Percentiles rank a stretch among this genome's conserved stretches.
phyloP scores from a whole-genome alignment of 306 rosid species.

The Casuarina cunninghamiana region DNA sequence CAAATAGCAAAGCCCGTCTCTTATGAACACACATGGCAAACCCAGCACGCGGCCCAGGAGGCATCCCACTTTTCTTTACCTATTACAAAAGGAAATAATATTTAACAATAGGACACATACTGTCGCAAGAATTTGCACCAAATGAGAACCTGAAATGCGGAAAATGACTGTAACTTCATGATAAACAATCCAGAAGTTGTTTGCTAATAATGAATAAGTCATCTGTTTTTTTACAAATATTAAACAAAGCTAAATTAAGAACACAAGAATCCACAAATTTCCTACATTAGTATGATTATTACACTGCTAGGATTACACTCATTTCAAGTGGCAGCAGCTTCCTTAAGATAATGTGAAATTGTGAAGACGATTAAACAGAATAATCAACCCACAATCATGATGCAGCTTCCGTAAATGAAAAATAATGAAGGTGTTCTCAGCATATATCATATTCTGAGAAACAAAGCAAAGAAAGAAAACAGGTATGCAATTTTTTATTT shows the following conservation, averaged over 20 bases:
- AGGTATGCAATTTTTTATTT: neutral
- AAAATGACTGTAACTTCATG: neutral
- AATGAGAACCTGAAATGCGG: neutral
- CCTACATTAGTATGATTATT: neutral
- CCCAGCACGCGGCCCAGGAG: constrained; percentile 98
- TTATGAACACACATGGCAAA: constrained; percentile 94
- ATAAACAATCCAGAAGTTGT: neutral
- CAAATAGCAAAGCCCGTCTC: constrained; percentile 85
- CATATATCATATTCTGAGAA: neutral
- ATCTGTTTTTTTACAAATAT: neutral
- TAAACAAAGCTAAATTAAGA: neutral
- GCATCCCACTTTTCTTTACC: constrained; percentile 99
- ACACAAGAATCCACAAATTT: neutral
- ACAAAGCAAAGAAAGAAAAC: neutral
- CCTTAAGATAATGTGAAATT: constrained; percentile 19
- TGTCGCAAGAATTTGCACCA: neutral
- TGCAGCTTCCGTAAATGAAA: neutral
- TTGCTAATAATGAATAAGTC: neutral
- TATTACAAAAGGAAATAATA: constrained; percentile 32
- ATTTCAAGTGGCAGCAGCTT: neutral
- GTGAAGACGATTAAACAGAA: constrained; percentile 22
- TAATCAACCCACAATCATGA: constrained; percentile 30
- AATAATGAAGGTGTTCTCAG: neutral
- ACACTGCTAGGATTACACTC: neutral
- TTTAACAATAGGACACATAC: neutral